A percentile compares a stretch with the other conserved stretches of the same genome.
These are phyloP conservation scores for Anastatica hierochuntica DNA, from an alignment of 345 rosid genomes.

Conservation along the genomic window DNA sequence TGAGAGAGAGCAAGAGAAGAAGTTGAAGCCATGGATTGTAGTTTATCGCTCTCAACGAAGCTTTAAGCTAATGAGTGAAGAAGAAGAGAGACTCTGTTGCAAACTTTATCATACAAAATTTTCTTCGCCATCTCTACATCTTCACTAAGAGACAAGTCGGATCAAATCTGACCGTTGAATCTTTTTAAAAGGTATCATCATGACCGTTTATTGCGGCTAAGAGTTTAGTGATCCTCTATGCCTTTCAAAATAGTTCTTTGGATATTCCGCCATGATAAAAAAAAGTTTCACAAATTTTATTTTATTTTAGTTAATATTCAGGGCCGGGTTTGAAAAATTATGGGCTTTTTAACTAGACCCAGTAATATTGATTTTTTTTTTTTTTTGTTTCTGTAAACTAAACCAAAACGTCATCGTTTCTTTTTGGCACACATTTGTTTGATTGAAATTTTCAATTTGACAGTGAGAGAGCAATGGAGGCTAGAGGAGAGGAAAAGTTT, in stretches of 20 bases:
- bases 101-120: neutral
- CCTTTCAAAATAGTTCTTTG: conserved; percentile 12
- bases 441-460: no score
- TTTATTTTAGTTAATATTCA: no score
- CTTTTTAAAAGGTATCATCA: neutral
- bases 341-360: no score
- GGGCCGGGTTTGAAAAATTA: no score
- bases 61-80: conserved; percentile 9
- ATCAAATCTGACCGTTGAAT: conserved; percentile 36
- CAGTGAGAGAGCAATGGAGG: conserved; percentile 19
- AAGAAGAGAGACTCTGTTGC: conserved; percentile 15
- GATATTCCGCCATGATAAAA: conserved; percentile 17
- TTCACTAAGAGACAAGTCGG: conserved; percentile 22
- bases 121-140: conserved; percentile 34
- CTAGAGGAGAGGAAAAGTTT: conserved; percentile 16
- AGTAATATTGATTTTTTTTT: no score
- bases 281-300: no score
- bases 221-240: conserved; percentile 31
- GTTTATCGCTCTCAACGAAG: no score
- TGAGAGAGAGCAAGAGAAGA: conserved; percentile 56
- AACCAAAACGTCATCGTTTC: no score
- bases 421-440: no score
- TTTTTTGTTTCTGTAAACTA: no score
- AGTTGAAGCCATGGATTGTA: conserved; percentile 48
- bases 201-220: conserved; percentile 25